Conservation (phyloP, 345 rosid genomes). For the Lumnitzera littorea region DNA sequence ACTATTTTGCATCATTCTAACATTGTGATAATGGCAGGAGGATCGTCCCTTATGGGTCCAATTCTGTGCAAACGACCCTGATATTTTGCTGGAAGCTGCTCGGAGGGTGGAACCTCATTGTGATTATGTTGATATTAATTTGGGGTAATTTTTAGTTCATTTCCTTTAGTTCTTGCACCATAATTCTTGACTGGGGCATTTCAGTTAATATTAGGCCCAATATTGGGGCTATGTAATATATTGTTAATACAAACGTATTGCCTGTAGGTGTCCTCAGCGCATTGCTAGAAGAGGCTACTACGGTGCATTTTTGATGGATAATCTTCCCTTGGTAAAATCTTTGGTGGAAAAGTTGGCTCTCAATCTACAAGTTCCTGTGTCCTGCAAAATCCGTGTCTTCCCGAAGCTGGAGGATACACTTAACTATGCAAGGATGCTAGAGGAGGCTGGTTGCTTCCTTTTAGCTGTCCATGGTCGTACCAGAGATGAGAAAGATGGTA, state of each 20-base stretch:
- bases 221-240: too few relatives aligned
- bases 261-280: constrained; percentile 85
- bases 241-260: not conserved
- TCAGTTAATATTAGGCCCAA: too few relatives aligned
- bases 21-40: constrained; percentile 43
- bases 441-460: constrained; percentile 90
- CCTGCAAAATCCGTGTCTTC: constrained; percentile 85
- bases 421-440: constrained; percentile 80
- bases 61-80: constrained; percentile 95
- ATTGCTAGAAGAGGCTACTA: constrained; percentile 83
- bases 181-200: too few relatives aligned
- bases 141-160: constrained; percentile 46
- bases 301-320: constrained; percentile 96
- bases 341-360: constrained; percentile 65
- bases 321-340: constrained; percentile 78
- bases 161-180: too few relatives aligned
- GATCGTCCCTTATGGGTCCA: constrained; percentile 94
- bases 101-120: constrained; percentile 66
- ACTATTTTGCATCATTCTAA: not conserved
- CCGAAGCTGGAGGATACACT: constrained; percentile 70
- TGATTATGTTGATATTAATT: constrained; percentile 90
- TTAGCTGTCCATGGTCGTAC: constrained; percentile 92
- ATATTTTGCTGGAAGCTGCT: constrained; percentile 69
- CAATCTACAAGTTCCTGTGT: constrained; percentile 68
- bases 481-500: constrained; percentile 81